Conservation (phyloP, 2,329 filamentous ascomycete species). For the Plectosphaerella sp. region DNA sequence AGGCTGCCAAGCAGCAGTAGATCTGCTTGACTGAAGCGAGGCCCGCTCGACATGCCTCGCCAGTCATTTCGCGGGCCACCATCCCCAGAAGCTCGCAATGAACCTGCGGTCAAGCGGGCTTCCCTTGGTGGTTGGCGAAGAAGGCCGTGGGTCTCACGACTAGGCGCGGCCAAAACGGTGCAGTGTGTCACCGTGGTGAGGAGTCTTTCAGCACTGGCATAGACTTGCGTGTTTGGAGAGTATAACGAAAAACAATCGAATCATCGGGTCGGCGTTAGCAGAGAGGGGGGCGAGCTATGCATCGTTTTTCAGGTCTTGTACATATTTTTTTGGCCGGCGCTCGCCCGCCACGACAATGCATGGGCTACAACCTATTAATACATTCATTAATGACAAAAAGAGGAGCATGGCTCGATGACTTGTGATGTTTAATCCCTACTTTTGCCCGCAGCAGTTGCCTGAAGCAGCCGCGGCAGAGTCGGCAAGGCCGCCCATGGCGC, state of each 20-base stretch:
- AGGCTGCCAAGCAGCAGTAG: conserved; percentile 66
- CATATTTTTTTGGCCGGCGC: conserved; percentile 6
- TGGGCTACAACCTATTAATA: conserved; percentile 7
- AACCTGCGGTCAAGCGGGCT: too few relatives aligned
- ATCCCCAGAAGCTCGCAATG: too few relatives aligned
- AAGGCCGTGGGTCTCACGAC: too few relatives aligned
- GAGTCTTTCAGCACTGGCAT: conserved; percentile 1
- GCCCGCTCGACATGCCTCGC: too few relatives aligned
- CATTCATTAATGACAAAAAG: conserved; percentile 8
- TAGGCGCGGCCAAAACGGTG: too few relatives aligned
- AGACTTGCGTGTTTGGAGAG: too few relatives aligned
- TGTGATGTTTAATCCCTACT: conserved; percentile 20
- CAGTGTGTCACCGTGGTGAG: conserved; percentile 2
- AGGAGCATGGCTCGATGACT: neutral
- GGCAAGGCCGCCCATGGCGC: conserved; percentile 37
- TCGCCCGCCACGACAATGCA: conserved; percentile 7
- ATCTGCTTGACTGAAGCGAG: conserved; percentile 3
- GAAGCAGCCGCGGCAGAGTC: conserved; percentile 39
- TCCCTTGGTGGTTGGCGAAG: too few relatives aligned
- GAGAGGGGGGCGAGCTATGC: conserved; percentile 8
- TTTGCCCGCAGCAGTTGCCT: conserved; percentile 51
- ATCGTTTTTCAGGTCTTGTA: conserved; percentile 4
- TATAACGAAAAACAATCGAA: neutral
- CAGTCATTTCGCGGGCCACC: too few relatives aligned
- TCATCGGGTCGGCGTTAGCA: conserved; percentile 13